Evolutionary conservation across 2,329 filamentous ascomycete genomes (phyloP).

Genomic region (Ceratocystis harringtonii): DNA sequence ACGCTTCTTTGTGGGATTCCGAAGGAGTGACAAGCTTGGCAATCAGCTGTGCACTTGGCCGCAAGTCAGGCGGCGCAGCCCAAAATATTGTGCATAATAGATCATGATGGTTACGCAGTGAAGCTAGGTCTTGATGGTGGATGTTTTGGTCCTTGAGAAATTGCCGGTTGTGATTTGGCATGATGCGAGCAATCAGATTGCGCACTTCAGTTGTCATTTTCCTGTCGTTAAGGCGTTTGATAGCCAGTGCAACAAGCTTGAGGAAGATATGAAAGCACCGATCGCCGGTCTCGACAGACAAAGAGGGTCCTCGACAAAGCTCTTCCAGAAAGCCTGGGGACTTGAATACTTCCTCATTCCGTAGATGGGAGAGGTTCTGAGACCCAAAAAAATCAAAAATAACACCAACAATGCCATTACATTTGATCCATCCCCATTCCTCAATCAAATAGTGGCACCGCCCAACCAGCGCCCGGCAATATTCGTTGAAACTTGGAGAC

Average conservation of each 20-base stretch:
- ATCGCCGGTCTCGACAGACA: slow-evolving; percentile 40
- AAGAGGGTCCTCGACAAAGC: slow-evolving; percentile 30
- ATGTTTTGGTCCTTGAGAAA: slow-evolving; percentile 48
- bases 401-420: slow-evolving; percentile 40
- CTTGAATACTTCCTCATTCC: slow-evolving; percentile 47
- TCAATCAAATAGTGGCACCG: slow-evolving; percentile 49
- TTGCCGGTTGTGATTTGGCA: slow-evolving; percentile 51
- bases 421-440: slow-evolving; percentile 51
- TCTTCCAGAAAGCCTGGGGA: slow-evolving; percentile 48
- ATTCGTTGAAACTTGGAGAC: slow-evolving; percentile 48
- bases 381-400: slow-evolving; percentile 56
- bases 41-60: slow-evolving; percentile 39
- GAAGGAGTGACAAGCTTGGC: slow-evolving; percentile 44
- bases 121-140: slow-evolving; percentile 45
- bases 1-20: slow-evolving; percentile 51
- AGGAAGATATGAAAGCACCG: slow-evolving; percentile 53
- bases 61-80: slow-evolving; percentile 40
- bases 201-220: slow-evolving; percentile 39
- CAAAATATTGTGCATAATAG: slow-evolving; percentile 52
- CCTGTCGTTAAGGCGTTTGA: slow-evolving; percentile 35
- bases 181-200: slow-evolving; percentile 45
- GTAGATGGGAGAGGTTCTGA: slow-evolving; percentile 44
- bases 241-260: slow-evolving; percentile 45
- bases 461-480: slow-evolving; percentile 42
- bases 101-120: slow-evolving; percentile 53